phyloP scores from a whole-genome alignment of 2,329 filamentous ascomycete genomes.

The Penicillium aurantiogriseum region DNA sequence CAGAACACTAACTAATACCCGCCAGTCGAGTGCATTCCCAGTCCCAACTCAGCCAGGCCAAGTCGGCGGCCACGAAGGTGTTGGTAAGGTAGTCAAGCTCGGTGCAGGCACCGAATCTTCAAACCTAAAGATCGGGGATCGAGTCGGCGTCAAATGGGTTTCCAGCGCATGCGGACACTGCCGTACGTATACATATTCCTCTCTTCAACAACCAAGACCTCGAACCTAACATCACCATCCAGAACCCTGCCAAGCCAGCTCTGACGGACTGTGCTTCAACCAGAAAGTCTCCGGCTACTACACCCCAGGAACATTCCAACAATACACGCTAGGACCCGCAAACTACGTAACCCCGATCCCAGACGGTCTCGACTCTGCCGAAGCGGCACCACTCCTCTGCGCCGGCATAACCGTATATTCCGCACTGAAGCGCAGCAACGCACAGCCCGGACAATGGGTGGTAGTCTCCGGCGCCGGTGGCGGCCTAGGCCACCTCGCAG shows the following conservation, averaged over 20 bases:
- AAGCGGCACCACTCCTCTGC: conserved; percentile 66
- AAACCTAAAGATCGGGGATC: conserved; percentile 61
- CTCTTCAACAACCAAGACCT: background rate
- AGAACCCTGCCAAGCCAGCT: conserved; percentile 54
- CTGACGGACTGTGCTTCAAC: conserved; percentile 57
- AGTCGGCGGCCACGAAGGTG: conserved; percentile 68
- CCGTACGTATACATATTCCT: conserved; percentile 31
- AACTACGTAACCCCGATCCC: conserved; percentile 70
- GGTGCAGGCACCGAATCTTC: conserved; percentile 59
- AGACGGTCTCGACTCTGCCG: conserved; percentile 57
- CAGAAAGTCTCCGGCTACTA: conserved; percentile 65
- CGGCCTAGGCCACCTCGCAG: conserved; percentile 63
- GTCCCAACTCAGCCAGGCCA: conserved; percentile 59
- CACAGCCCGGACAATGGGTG: conserved; percentile 60
- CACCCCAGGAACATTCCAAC: conserved; percentile 70
- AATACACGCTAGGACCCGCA: conserved; percentile 63
- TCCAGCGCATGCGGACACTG: conserved; percentile 56
- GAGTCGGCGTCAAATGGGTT: conserved; percentile 70
- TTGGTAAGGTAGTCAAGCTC: conserved; percentile 64
- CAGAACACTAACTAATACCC: background rate
- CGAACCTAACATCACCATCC: background rate
- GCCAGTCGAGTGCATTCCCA: conserved; percentile 57
- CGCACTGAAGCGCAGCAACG: conserved; percentile 61
- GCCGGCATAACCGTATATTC: conserved; percentile 67
- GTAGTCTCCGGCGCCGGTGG: conserved; percentile 61